These are phyloP conservation scores for Aphelidium insulamus DNA, from an alignment of 371 early-diverging fungal species.

Conservation along the genomic window DNA sequence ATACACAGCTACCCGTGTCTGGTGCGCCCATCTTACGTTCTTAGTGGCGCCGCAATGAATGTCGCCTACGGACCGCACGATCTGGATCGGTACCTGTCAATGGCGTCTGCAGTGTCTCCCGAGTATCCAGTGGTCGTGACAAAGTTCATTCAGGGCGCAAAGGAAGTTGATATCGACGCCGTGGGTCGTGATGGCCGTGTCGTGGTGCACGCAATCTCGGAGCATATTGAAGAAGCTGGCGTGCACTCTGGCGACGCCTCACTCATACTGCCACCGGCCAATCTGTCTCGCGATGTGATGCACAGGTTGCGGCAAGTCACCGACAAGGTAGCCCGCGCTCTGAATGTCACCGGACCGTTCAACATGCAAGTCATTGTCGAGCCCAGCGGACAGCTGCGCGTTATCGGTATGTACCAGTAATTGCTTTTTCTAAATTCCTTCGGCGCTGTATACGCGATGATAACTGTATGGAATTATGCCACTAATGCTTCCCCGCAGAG, in stretches of 20 bases:
- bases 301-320: constrained; percentile 45
- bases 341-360: constrained; percentile 81
- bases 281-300: constrained; percentile 36
- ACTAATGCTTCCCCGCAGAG: too few relatives aligned
- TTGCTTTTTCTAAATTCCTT: too few relatives aligned
- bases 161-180: constrained; percentile 84
- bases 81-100: constrained; percentile 40
- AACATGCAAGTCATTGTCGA: constrained; percentile 92
- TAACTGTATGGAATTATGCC: too few relatives aligned
- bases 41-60: constrained; percentile 92
- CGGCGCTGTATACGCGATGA: too few relatives aligned
- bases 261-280: constrained; percentile 63
- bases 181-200: constrained; percentile 64
- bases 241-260: constrained; percentile 93
- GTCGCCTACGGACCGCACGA: constrained; percentile 51
- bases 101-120: constrained; percentile 68
- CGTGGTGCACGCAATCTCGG: constrained; percentile 62
- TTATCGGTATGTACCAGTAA: background rate
- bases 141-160: constrained; percentile 75
- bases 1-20: constrained; percentile 50
- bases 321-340: constrained; percentile 56
- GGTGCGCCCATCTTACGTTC: constrained; percentile 80
- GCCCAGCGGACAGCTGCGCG: constrained; percentile 2
- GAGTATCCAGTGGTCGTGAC: constrained; percentile 82
- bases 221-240: constrained; percentile 89